phyloP scores from a whole-genome alignment of 352 stramenopile genomes.

The Phytophthora citricola region DNA sequence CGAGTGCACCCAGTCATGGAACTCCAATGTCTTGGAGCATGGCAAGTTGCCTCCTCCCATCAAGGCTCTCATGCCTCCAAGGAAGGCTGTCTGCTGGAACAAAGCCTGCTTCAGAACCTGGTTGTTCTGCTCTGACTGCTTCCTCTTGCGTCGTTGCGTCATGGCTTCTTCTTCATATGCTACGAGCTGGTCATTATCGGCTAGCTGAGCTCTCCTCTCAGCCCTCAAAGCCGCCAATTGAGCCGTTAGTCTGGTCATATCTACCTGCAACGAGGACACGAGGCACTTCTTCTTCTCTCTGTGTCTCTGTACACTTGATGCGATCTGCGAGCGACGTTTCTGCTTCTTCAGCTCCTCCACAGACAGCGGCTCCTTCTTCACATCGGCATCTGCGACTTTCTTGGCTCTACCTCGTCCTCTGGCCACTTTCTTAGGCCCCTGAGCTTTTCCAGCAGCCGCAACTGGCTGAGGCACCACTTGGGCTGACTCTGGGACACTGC shows the following conservation, averaged over 20 bases:
- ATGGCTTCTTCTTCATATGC: slow-evolving; percentile 67
- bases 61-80: slow-evolving; percentile 55
- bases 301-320: slow-evolving; percentile 69
- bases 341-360: slow-evolving; percentile 71
- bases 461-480: not conserved
- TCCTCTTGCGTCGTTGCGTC: slow-evolving; percentile 67
- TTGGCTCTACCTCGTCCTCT: slow-evolving; percentile 21
- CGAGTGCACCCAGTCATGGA: slow-evolving; percentile 82
- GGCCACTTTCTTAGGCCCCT: slow-evolving; percentile 8
- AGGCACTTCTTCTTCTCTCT: slow-evolving; percentile 72
- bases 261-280: slow-evolving; percentile 52
- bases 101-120: slow-evolving; percentile 68
- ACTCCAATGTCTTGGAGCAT: slow-evolving; percentile 57
- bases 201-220: slow-evolving; percentile 48
- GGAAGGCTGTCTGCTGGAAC: slow-evolving; percentile 71
- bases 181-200: slow-evolving; percentile 55
- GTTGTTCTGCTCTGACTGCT: slow-evolving; percentile 62
- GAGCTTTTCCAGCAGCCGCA: not conserved
- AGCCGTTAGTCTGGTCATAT: slow-evolving; percentile 47
- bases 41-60: slow-evolving; percentile 49
- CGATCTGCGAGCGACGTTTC: slow-evolving; percentile 63
- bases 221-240: slow-evolving; percentile 52
- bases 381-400: not conserved
- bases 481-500: slow-evolving; percentile 7
- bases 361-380: slow-evolving; percentile 36